A percentile compares a stretch with the other conserved stretches of the same genome.
Conservation (phyloP, 2,329 filamentous ascomycete genomes). For the Penicillium sp. region DNA sequence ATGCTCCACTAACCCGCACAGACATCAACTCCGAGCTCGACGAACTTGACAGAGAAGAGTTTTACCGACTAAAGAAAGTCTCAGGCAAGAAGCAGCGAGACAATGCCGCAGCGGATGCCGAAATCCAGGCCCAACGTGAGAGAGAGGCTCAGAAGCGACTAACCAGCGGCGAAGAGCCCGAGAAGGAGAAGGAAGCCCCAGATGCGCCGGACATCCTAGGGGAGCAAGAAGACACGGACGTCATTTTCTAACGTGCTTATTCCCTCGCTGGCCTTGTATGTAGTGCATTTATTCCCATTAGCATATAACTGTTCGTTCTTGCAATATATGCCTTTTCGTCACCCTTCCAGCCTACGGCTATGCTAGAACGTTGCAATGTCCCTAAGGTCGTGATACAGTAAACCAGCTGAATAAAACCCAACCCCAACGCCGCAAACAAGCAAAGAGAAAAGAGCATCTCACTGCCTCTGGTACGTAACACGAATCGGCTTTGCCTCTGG, state of each 20-base stretch:
- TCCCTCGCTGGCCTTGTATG: constrained; percentile 23
- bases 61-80: constrained; percentile 96
- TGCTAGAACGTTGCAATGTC: constrained; percentile 3
- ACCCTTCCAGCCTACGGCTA: neutral
- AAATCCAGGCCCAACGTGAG: constrained; percentile 65
- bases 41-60: constrained; percentile 96
- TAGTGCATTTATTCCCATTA: constrained; percentile 25
- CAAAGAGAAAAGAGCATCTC: constrained; percentile 32
- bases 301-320: constrained; percentile 24
- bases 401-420: constrained; percentile 22
- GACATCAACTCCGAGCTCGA: constrained; percentile 98
- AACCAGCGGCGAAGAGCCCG: constrained; percentile 46
- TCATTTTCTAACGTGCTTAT: constrained; percentile 71
- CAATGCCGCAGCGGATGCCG: constrained; percentile 71
- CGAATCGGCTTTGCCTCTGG: constrained; percentile 79
- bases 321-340: constrained; percentile 3
- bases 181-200: constrained; percentile 36
- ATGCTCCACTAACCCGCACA: constrained; percentile 35
- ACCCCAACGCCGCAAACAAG: constrained; percentile 37
- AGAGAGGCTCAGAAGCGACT: constrained; percentile 60
- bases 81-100: constrained; percentile 83
- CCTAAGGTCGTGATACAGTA: constrained; percentile 3
- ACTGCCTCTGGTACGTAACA: constrained; percentile 95
- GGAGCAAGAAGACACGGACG: constrained; percentile 78
- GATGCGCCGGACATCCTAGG: constrained; percentile 70